Conservation (phyloP, 2,329 filamentous ascomycete species). For the Emergomyces pasteurianus region DNA sequence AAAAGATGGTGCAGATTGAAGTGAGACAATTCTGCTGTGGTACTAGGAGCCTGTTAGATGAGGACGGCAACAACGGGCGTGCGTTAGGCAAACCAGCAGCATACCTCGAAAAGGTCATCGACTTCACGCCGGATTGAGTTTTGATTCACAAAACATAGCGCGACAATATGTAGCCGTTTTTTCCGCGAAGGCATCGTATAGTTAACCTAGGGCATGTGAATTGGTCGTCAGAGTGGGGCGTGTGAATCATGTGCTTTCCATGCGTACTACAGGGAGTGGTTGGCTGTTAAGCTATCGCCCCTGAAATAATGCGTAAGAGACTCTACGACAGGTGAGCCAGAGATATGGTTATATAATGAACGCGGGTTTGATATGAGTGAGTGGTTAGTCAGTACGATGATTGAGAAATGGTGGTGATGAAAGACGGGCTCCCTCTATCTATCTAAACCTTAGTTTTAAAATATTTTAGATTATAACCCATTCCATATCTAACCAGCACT, state of each 20-base stretch:
- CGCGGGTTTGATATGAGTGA: background rate
- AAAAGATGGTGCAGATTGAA: background rate
- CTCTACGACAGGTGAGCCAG: background rate
- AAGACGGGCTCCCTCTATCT: background rate
- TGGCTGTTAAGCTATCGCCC: background rate
- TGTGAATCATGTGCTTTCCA: background rate
- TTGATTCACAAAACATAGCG: too few relatives aligned
- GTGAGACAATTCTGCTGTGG: background rate
- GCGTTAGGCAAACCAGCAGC: too few relatives aligned
- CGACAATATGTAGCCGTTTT: too few relatives aligned
- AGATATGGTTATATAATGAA: background rate
- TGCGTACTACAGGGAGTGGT: background rate
- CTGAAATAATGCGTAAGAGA: background rate
- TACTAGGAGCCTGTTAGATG: background rate
- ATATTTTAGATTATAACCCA: background rate
- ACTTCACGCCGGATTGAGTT: too few relatives aligned
- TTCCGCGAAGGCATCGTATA: background rate
- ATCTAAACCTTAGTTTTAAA: background rate
- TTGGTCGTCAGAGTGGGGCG: background rate
- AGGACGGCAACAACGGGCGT: background rate
- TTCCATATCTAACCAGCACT: background rate
- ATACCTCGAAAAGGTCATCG: too few relatives aligned
- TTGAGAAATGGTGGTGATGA: background rate
- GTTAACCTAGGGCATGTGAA: background rate
- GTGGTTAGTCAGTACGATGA: background rate